A percentile compares a stretch with the other conserved stretches of the same genome.
phyloP scores from a whole-genome alignment of 2,329 filamentous ascomycete species.

The Cercospora zeina region DNA sequence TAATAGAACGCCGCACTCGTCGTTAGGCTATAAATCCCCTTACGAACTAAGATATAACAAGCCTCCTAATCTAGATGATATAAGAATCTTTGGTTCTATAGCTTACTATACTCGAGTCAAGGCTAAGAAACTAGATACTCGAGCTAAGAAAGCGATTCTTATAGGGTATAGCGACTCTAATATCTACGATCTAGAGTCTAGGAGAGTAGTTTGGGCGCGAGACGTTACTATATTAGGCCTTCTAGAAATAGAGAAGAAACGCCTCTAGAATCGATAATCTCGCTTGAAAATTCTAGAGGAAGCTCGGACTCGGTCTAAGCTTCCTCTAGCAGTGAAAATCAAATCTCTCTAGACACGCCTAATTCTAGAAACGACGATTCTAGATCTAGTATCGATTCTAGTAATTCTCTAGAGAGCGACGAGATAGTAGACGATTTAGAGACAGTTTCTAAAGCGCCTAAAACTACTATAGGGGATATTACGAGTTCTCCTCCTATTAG shows the following conservation, averaged over 20 bases:
- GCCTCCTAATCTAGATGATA: too few relatives aligned
- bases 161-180: conserved; percentile 7
- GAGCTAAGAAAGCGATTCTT: conserved; percentile 7
- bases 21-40: too few relatives aligned
- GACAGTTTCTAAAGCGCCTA: too few relatives aligned
- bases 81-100: neutral
- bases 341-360: too few relatives aligned
- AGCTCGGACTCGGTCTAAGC: neutral
- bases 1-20: too few relatives aligned
- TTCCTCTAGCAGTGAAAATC: too few relatives aligned
- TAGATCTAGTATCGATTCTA: too few relatives aligned
- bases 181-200: conserved; percentile 6
- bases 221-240: neutral
- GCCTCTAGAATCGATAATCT: neutral
- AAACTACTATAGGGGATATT: too few relatives aligned
- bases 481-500: too few relatives aligned
- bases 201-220: neutral
- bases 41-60: too few relatives aligned
- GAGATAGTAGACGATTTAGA: too few relatives aligned
- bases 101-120: conserved; percentile 1
- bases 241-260: neutral
- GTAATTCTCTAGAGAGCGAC: too few relatives aligned
- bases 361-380: neutral
- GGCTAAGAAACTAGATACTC: conserved; percentile 7
- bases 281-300: neutral